These are phyloP conservation scores for Thalassiosira hispida DNA, from an alignment of 352 stramenopile genomes.

Conservation along the genomic window DNA sequence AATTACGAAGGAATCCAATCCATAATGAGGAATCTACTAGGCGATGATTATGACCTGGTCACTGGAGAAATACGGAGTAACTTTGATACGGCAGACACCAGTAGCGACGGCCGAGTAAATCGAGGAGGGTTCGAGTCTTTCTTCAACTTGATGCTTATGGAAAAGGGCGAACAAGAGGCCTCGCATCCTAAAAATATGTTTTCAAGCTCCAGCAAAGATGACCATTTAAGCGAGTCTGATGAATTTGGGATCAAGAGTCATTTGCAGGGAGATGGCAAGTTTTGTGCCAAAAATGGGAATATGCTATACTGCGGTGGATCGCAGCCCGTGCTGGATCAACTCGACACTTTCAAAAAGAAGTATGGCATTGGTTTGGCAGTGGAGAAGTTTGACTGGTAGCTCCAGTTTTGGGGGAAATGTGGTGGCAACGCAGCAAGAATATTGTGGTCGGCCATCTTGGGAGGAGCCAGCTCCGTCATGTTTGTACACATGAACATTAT, in stretches of 20 bases:
- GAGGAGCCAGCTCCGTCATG: no score
- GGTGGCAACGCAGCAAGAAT: no score
- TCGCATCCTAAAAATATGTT: background rate
- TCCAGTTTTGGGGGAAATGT: no score
- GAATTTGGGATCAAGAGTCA: constrained; percentile 36
- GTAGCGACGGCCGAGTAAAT: constrained; percentile 12
- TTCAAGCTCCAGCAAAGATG: background rate
- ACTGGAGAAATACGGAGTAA: constrained; percentile 23
- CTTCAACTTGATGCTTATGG: constrained; percentile 32
- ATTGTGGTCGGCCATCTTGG: no score
- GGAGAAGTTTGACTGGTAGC: constrained; percentile 52
- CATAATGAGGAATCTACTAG: constrained; percentile 45
- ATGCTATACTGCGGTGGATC: constrained; percentile 55
- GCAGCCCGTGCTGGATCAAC: constrained; percentile 25
- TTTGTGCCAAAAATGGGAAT: constrained; percentile 47
- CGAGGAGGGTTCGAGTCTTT: constrained; percentile 36
- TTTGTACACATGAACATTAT: no score
- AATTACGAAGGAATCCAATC: constrained; percentile 20
- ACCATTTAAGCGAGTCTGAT: constrained; percentile 9
- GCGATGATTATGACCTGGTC: constrained; percentile 28
- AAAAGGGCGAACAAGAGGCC: background rate
- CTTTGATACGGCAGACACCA: constrained; percentile 30
- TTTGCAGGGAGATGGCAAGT: constrained; percentile 38
- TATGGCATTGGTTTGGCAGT: constrained; percentile 43
- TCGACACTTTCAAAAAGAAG: constrained; percentile 37